These are phyloP conservation scores for Yarrowia keelungensis DNA, from an alignment of 805 yeast genomes.

Conservation along the genomic window DNA sequence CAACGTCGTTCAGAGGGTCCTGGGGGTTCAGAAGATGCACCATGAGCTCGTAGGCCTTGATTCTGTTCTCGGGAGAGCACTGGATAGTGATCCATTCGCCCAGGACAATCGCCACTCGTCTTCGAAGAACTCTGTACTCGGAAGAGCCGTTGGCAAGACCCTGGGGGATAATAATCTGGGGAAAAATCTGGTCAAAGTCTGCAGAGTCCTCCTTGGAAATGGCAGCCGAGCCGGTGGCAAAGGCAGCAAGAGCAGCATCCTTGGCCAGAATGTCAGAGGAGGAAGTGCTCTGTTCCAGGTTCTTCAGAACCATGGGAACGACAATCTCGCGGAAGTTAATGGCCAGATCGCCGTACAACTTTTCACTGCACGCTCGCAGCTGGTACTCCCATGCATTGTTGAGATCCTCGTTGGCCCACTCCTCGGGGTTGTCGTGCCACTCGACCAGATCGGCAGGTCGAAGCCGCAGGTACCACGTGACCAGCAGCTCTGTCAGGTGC, in stretches of 20 bases:
- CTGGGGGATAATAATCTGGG: constrained; percentile 71
- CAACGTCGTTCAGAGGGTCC: constrained; percentile 67
- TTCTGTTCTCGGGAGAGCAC: constrained; percentile 64
- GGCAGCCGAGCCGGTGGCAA: constrained; percentile 75
- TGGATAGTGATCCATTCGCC: constrained; percentile 81
- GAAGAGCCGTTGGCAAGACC: constrained; percentile 55
- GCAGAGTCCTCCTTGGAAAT: constrained; percentile 61
- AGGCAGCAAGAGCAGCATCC: constrained; percentile 83
- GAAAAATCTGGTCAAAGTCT: constrained; percentile 70
- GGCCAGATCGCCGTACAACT: constrained; percentile 77
- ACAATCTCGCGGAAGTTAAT: constrained; percentile 65
- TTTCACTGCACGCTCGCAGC: constrained; percentile 85
- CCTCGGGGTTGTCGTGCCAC: constrained; percentile 90
- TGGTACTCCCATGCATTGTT: constrained; percentile 82
- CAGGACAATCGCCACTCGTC: constrained; percentile 79
- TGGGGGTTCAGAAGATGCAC: constrained; percentile 56
- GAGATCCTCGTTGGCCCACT: constrained; percentile 85
- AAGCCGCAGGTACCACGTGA: constrained; percentile 74
- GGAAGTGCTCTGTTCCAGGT: constrained; percentile 56
- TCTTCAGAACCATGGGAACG: constrained; percentile 60
- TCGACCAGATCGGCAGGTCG: constrained; percentile 77
- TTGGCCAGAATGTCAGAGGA: constrained; percentile 65
- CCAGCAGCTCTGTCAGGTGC: constrained; percentile 68
- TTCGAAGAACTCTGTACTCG: constrained; percentile 67
- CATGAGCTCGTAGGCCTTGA: constrained; percentile 65